phyloP scores from a whole-genome alignment of 768 basidiomycete species.

The Asterophora parasitica region DNA sequence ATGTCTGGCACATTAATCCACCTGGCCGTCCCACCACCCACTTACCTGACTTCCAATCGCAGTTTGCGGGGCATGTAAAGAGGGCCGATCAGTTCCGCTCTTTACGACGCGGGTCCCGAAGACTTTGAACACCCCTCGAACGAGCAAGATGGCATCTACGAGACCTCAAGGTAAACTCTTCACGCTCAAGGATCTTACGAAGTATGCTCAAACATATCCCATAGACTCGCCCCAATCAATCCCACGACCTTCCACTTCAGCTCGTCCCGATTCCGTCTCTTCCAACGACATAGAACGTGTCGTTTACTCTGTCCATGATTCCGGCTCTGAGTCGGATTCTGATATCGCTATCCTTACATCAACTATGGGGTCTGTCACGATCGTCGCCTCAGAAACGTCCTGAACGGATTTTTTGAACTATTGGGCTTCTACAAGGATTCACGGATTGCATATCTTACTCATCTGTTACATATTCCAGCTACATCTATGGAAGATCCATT shows the following conservation, averaged over 20 bases:
- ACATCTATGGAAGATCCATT: too few relatives aligned
- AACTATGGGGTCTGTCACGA: slow-evolving; percentile 20
- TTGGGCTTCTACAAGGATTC: too few relatives aligned
- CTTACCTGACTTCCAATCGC: neutral
- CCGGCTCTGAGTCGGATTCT: slow-evolving; percentile 27
- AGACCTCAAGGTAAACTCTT: slow-evolving; percentile 38
- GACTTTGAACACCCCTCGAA: slow-evolving; percentile 31
- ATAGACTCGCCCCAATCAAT: slow-evolving; percentile 31
- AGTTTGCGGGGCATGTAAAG: slow-evolving; percentile 69
- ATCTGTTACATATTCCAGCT: too few relatives aligned
- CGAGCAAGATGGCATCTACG: slow-evolving; percentile 39
- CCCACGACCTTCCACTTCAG: slow-evolving; percentile 1
- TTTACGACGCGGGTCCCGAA: slow-evolving; percentile 38
- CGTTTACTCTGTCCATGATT: slow-evolving; percentile 14
- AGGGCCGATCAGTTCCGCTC: slow-evolving; percentile 52
- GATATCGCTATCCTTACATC: slow-evolving; percentile 28
- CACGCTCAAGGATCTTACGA: neutral
- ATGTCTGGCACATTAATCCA: slow-evolving; percentile 42
- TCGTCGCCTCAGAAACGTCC: slow-evolving; percentile 3
- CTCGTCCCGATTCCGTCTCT: neutral
- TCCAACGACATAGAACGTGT: neutral
- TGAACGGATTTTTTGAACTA: neutral
- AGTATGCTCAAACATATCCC: neutral
- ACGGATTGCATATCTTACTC: neutral
- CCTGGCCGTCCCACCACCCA: too few relatives aligned